phyloP scores from a whole-genome alignment of 495 filamentous ascomycete species.

The Umbilicaria muhlenbergii region DNA sequence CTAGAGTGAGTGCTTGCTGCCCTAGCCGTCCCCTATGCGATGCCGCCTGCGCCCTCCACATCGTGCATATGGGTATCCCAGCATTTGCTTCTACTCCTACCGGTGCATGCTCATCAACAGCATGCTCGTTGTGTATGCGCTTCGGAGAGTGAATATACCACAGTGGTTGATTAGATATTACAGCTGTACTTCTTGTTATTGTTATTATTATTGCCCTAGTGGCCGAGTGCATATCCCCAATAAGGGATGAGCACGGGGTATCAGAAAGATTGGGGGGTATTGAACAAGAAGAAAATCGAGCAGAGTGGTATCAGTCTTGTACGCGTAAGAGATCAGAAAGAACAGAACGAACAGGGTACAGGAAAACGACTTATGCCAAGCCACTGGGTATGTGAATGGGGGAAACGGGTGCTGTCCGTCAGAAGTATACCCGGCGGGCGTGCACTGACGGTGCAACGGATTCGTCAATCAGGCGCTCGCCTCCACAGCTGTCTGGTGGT shows the following conservation, averaged over 20 bases:
- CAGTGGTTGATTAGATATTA: too few species aligned
- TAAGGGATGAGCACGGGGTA: not conserved
- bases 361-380: constrained; percentile 13
- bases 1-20: too few species aligned
- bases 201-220: not conserved
- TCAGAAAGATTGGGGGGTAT: constrained; percentile 3
- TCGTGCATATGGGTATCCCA: too few species aligned
- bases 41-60: too few species aligned
- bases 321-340: constrained; percentile 14
- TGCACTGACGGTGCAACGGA: not conserved
- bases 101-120: too few species aligned
- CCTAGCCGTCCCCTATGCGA: too few species aligned
- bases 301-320: constrained; percentile 39
- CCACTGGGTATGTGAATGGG: constrained; percentile 2
- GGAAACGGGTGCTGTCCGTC: not conserved
- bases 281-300: constrained; percentile 7
- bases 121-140: too few species aligned
- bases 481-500: constrained; percentile 25
- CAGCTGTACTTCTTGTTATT: too few species aligned
- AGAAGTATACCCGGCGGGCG: constrained; percentile 5
- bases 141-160: too few species aligned
- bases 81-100: too few species aligned
- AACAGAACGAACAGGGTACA: constrained; percentile 12
- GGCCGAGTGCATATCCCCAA: not conserved
- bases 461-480: constrained; percentile 30